phyloP scores from a whole-genome alignment of 345 rosid genomes.

The Odontarrhena argentea region DNA sequence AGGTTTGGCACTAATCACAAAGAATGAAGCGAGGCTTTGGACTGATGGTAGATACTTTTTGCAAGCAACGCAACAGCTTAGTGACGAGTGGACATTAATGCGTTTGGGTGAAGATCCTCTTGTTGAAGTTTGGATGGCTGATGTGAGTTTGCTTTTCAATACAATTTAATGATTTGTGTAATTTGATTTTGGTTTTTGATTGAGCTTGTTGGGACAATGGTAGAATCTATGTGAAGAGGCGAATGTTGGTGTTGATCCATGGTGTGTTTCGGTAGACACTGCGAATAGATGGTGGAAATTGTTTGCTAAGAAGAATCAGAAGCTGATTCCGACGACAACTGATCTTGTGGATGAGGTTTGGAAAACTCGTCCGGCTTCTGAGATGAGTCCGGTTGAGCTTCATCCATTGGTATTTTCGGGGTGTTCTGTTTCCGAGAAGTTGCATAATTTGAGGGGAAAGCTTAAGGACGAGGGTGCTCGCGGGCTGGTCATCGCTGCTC shows the following conservation, averaged over 20 bases:
- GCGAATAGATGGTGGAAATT: slow-evolving; percentile 77
- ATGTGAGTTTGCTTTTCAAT: slow-evolving; percentile 50
- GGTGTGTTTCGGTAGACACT: slow-evolving; percentile 86
- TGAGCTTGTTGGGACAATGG: slow-evolving; percentile 14
- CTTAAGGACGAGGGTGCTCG: slow-evolving; percentile 56
- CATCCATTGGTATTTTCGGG: slow-evolving; percentile 83
- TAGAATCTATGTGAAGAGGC: slow-evolving; percentile 78
- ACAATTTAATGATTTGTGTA: neutral
- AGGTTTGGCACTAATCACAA: slow-evolving; percentile 87
- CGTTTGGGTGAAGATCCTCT: slow-evolving; percentile 91
- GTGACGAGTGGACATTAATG: slow-evolving; percentile 84
- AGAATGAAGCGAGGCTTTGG: slow-evolving; percentile 78
- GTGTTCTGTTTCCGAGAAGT: slow-evolving; percentile 61
- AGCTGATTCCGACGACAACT: slow-evolving; percentile 63
- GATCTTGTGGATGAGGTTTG: slow-evolving; percentile 89
- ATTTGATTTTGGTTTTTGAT: neutral
- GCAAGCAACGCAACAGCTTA: slow-evolving; percentile 84
- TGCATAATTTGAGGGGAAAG: slow-evolving; percentile 64
- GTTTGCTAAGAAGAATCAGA: slow-evolving; percentile 66
- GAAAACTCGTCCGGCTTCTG: slow-evolving; percentile 67
- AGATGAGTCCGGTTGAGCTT: slow-evolving; percentile 57
- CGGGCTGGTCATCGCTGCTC: slow-evolving; percentile 72
- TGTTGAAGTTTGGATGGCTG: slow-evolving; percentile 79
- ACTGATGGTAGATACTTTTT: slow-evolving; percentile 93
- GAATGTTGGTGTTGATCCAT: slow-evolving; percentile 75